Evolutionary conservation across 805 yeast species (phyloP).

Genomic region (Ogataea nakhonphanomensis): DNA sequence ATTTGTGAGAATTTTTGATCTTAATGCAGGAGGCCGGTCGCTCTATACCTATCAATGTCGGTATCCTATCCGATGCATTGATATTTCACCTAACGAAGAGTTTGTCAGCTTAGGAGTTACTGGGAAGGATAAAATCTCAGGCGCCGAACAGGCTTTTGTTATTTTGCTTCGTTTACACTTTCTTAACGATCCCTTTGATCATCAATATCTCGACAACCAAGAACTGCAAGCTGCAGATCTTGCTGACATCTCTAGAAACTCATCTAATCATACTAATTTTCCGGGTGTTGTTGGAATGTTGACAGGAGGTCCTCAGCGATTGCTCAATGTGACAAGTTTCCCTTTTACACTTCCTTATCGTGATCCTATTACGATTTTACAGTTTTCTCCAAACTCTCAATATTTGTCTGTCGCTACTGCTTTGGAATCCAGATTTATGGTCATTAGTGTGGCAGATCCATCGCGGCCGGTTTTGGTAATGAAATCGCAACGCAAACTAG

Average conservation of each 20-base stretch:
- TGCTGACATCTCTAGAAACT: conserved; percentile 10
- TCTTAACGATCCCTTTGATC: conserved; percentile 9
- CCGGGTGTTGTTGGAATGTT: too few species aligned
- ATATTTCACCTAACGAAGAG: conserved; percentile 61
- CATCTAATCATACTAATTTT: not conserved
- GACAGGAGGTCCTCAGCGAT: too few species aligned
- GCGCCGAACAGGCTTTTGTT: conserved; percentile 73
- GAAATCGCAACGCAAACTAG: conserved; percentile 62
- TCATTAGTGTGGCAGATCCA: conserved; percentile 63
- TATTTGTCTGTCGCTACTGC: conserved; percentile 74
- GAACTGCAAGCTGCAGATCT: not conserved
- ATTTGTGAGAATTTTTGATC: conserved; percentile 59
- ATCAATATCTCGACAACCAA: too few species aligned
- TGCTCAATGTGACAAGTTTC: conserved; percentile 23
- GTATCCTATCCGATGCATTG: conserved; percentile 77
- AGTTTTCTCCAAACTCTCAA: conserved; percentile 68
- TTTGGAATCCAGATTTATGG: conserved; percentile 74
- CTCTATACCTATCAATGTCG: conserved; percentile 66
- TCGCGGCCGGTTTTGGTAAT: conserved; percentile 63
- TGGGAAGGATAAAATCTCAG: conserved; percentile 66
- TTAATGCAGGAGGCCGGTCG: conserved; percentile 54
- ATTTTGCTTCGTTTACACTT: conserved; percentile 42
- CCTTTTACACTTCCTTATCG: conserved; percentile 73
- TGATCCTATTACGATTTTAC: conserved; percentile 75
- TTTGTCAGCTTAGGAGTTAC: conserved; percentile 79